phyloP scores from a whole-genome alignment of 371 early-diverging fungal genomes.

The Entomophthora muscae region DNA sequence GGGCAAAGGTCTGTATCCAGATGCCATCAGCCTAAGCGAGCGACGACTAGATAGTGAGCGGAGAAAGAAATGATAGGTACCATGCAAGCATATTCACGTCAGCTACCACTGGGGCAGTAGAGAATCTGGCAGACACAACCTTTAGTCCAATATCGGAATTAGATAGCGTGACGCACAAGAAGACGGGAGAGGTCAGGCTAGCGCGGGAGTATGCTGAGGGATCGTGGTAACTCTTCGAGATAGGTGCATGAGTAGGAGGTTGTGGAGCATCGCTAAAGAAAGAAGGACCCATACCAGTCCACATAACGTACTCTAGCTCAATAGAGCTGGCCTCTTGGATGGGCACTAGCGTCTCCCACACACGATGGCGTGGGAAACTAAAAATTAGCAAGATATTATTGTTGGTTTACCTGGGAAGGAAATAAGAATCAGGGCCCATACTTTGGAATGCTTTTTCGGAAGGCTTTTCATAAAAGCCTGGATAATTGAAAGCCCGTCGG shows the following conservation, averaged over 20 bases:
- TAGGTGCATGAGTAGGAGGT: not conserved
- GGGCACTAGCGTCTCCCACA: not conserved
- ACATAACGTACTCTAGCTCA: not conserved
- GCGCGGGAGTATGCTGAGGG: not conserved
- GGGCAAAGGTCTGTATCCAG: not conserved
- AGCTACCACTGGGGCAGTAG: not conserved
- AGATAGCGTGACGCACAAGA: not conserved
- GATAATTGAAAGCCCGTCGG: not conserved
- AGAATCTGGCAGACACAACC: not conserved
- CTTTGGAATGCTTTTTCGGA: not conserved
- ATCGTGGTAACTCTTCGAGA: not conserved
- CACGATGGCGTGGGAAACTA: not conserved
- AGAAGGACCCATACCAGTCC: not conserved
- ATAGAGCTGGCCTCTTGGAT: not conserved
- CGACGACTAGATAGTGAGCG: not conserved
- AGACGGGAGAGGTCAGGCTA: not conserved
- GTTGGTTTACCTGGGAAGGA: not conserved
- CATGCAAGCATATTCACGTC: not conserved
- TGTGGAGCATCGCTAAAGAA: not conserved
- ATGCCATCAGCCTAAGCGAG: not conserved
- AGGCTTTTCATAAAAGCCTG: not conserved
- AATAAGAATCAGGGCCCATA: not conserved
- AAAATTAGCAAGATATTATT: not conserved
- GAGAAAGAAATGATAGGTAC: not conserved
- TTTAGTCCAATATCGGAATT: not conserved